A percentile compares a stretch with the other conserved stretches of the same genome.
Evolutionary conservation across 768 basidiomycete genomes (phyloP).

Genomic region (Favolaschia claudopus): DNA sequence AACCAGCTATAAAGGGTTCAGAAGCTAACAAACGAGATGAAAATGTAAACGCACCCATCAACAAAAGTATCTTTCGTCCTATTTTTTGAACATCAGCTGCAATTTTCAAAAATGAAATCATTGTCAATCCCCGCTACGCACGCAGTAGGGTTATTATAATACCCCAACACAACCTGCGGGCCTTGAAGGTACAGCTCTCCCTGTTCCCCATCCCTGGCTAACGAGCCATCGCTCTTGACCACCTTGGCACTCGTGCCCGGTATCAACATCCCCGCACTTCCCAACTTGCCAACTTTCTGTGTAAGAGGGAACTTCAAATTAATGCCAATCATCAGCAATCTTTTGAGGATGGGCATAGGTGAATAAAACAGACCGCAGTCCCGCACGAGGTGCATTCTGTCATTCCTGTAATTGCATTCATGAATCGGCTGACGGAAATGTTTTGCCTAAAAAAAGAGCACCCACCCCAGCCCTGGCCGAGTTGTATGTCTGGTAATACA

Average conservation of each 20-base stretch:
- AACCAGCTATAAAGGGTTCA: too few species aligned
- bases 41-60: too few species aligned
- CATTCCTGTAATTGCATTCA: not conserved
- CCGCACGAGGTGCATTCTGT: not conserved
- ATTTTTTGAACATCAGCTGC: too few species aligned
- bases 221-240: not conserved
- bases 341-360: not conserved
- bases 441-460: not conserved
- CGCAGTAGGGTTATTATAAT: too few species aligned
- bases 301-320: not conserved
- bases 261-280: not conserved
- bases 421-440: too few species aligned
- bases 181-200: too few species aligned
- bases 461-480: not conserved
- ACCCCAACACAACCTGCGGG: too few species aligned
- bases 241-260: not conserved
- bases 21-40: too few species aligned
- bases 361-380: not conserved
- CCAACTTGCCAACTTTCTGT: not conserved
- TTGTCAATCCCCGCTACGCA: too few species aligned
- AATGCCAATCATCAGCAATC: not conserved
- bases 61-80: too few species aligned
- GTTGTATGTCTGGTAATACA: not conserved
- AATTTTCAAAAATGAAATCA: not conserved
- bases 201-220: too few species aligned